Evolutionary conservation across 2,329 filamentous ascomycete species (phyloP).

Genomic region (Colletotrichum sp.): DNA sequence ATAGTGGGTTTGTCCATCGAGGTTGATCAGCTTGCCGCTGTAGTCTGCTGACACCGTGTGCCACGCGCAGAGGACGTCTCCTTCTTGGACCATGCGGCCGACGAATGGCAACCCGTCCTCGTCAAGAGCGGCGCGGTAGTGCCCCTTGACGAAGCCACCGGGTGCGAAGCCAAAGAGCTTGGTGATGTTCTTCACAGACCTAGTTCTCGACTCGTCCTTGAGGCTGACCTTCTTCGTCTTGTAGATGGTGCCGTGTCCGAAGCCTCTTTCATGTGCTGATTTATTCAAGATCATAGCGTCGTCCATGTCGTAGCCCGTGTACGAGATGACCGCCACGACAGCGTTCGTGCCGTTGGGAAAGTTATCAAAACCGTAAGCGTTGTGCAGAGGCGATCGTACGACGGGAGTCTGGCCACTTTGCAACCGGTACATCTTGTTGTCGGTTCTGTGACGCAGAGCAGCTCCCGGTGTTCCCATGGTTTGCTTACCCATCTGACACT

Average conservation of each 20-base stretch:
- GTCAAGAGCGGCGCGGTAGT: conserved; percentile 77
- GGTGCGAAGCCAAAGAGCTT: conserved; percentile 94
- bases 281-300: conserved; percentile 99
- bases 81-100: conserved; percentile 78
- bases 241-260: conserved; percentile 95
- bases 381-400: conserved; percentile 90
- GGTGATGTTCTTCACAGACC: conserved; percentile 70
- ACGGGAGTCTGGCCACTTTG: conserved; percentile 97
- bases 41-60: conserved; percentile 86
- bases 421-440: conserved; percentile 95
- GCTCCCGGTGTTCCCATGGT: conserved; percentile 97
- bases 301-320: conserved; percentile 99
- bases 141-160: conserved; percentile 72
- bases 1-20: conserved; percentile 84
- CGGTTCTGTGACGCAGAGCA: conserved; percentile 83
- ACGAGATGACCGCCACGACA: conserved; percentile 96
- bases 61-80: conserved; percentile 87
- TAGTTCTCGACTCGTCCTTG: conserved; percentile 76
- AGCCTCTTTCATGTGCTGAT: conserved; percentile 92
- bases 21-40: conserved; percentile 79
- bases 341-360: conserved; percentile 97
- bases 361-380: conserved; percentile 95
- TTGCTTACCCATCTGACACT: conserved; percentile 99
- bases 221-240: conserved; percentile 94
- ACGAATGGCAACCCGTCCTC: conserved; percentile 86